Evolutionary conservation across 179 eudicot genomes (phyloP), one percentile per base, ranked within the genome.

Genomic region (Carnegiea gigantea): DNA sequence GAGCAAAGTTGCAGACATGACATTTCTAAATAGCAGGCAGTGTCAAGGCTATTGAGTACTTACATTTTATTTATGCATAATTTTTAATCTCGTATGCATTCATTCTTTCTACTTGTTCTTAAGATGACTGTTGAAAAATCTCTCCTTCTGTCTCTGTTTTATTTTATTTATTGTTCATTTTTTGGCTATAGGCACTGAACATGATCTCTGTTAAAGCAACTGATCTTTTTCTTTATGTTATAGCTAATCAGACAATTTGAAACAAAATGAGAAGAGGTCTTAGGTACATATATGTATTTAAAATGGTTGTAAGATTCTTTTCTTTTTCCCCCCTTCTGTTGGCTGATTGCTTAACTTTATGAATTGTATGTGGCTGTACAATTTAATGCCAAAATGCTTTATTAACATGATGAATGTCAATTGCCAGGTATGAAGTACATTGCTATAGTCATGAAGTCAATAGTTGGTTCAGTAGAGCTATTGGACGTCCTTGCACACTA

Each of bases 401-500:
- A 21, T 82, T 86, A 62, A 82, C 72, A 67, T 73, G 9, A 76
- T 59, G 26, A 82, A 51, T 73, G 24, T 62, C 73, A 46, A 65
- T 75, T 77, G 33, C 62, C 89, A 95, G 99, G 81, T 94, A 91
- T 82, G 90, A 91, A 85, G 92, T 92, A 74, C 87, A 79, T 75
- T 87, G 89, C 71, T 94, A 90, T 79, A 79, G 64, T 40, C 88
- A 88, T 77, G 91, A 91, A 71, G 88, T 95, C 78, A 88, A 91
- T 79, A 84, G 79, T 62, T 95, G 99, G 99, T 95, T 95, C 77
- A 91, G 94, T 88, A 87, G 86, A 70, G 98, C 99, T 53, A 82
- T 95, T 75, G 93, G 91, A 71, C 94, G 90, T 65, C 93, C 98
- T 79, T 95, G 99, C 88, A 86, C 85, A 75, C 89, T 95, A 26